Percentiles rank a stretch among this genome's conserved stretches.
Evolutionary conservation across 2,329 filamentous ascomycete species (phyloP).

Genomic region (Alternaria novae-zelandiae): DNA sequence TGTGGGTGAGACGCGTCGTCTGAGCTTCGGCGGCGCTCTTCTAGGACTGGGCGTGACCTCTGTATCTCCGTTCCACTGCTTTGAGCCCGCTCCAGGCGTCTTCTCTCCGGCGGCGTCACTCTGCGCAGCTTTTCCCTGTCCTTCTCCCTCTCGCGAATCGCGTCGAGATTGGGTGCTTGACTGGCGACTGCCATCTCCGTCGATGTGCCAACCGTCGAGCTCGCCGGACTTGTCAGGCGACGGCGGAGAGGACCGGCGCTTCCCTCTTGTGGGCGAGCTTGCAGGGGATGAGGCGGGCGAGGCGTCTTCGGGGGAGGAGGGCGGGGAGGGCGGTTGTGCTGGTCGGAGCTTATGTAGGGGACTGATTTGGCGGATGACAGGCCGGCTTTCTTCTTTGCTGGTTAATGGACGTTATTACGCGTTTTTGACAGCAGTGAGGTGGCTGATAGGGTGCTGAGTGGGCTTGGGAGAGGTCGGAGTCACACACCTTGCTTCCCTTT

Average conservation of each 20-base stretch:
- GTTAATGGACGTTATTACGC: slow-evolving; percentile 47
- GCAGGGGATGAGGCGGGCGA: slow-evolving; percentile 34
- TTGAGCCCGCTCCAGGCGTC: slow-evolving; percentile 10
- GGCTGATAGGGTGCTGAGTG: slow-evolving; percentile 11
- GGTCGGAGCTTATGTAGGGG: slow-evolving; percentile 38
- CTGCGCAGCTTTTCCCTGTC: slow-evolving; percentile 30
- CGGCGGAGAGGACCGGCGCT: slow-evolving; percentile 43
- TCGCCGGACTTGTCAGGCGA: slow-evolving; percentile 44
- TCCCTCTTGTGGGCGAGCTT: slow-evolving; percentile 42
- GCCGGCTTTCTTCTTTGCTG: slow-evolving; percentile 45
- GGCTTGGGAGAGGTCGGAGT: slow-evolving; percentile 18
- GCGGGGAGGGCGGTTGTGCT: slow-evolving; percentile 39
- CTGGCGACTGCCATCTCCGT: slow-evolving; percentile 39
- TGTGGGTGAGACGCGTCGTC: slow-evolving; percentile 35
- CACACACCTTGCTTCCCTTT: slow-evolving; percentile 48
- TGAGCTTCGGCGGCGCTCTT: slow-evolving; percentile 45
- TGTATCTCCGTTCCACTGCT: slow-evolving; percentile 15
- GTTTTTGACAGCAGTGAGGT: slow-evolving; percentile 18
- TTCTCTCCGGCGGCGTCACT: slow-evolving; percentile 33
- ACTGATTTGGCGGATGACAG: slow-evolving; percentile 40
- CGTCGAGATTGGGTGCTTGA: slow-evolving; percentile 33
- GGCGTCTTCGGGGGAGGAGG: slow-evolving; percentile 31
- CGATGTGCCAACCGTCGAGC: slow-evolving; percentile 43
- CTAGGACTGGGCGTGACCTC: slow-evolving; percentile 38
- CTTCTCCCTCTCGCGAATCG: slow-evolving; percentile 27